Percentiles rank a stretch among this genome's conserved stretches.
phyloP scores from a whole-genome alignment of 2,329 filamentous ascomycete genomes.

The Cryphonectria naterciae region DNA sequence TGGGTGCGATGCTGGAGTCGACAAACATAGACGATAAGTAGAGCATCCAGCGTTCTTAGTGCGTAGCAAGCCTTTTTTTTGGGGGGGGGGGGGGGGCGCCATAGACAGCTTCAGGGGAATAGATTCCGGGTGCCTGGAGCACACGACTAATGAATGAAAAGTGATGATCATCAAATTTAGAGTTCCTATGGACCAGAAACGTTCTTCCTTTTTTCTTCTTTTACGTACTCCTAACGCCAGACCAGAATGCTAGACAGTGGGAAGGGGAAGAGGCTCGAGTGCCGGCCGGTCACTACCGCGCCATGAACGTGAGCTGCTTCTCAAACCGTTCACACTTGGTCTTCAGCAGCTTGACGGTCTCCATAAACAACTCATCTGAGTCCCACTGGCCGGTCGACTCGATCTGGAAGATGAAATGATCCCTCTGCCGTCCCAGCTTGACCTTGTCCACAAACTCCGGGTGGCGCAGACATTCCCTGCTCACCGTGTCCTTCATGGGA shows the following conservation, averaged over 20 bases:
- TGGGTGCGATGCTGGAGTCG: background rate
- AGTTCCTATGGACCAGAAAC: conserved; percentile 18
- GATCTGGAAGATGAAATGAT: conserved; percentile 97
- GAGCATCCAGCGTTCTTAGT: background rate
- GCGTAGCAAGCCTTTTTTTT: background rate
- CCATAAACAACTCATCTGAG: conserved; percentile 90
- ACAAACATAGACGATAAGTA: background rate
- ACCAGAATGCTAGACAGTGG: conserved; percentile 28
- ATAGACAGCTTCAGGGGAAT: background rate
- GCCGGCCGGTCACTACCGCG: conserved; percentile 43
- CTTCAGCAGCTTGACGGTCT: conserved; percentile 84
- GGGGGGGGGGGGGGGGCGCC: too few relatives aligned
- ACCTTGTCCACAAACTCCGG: conserved; percentile 95
- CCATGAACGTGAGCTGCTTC: conserved; percentile 70
- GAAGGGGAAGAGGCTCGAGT: background rate
- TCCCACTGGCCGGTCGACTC: conserved; percentile 96
- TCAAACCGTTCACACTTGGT: conserved; percentile 78
- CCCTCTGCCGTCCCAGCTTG: conserved; percentile 83
- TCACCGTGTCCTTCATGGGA: conserved; percentile 93
- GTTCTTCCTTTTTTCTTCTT: conserved; percentile 20
- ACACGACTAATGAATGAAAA: conserved; percentile 12
- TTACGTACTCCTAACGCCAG: conserved; percentile 25
- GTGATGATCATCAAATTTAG: conserved; percentile 22
- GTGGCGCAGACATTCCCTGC: conserved; percentile 88
- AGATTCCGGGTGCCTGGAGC: background rate